Base-by-base conservation (phyloP, 106 monocot species). In the Apostasia shenzhenica region DNA sequence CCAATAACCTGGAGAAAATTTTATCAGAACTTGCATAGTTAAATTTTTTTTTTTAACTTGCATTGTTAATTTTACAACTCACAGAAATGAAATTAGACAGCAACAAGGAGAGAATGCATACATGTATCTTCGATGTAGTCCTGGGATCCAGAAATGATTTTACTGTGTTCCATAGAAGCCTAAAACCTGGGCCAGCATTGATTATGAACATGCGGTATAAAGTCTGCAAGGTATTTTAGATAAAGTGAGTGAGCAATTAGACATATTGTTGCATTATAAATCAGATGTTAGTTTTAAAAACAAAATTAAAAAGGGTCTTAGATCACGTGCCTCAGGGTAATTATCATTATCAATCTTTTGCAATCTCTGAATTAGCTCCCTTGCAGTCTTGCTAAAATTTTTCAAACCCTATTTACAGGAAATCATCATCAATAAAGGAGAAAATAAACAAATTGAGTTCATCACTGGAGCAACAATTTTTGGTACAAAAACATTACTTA, bases 111-210 rank as follows among this genome's bases (percentile, higher is more conserved):
- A 4, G 54, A 73, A 60, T 60, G 2, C 75, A 72, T 69, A 85
- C 85, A 85, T 85, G 81, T 60, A 85, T 81, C 46, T 85, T 85
- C 8, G 81, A 81, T 68, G 85, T 85, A 64, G 81, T 85, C 61
- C 79, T 85, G 9, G 85, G 81, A 68, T 85, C 81, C 52, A 85
- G 78, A 41, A 81, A 85, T 5, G 81, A 77, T 55, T 81, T 85
- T 13, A 85, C 67, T 41, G 78, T 77, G 71, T 75, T 85, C 85
- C 85, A 85, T 40, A 85, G 53, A 49, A 81, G 63, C 62, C 75
- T 81, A 67, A 85, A 85, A 14, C 81, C 78, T 49, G 81, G 78
- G 38, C 85, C 85, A 77, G 85, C 85, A 82, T 85, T 85, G 45
- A 85, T 67, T 48, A 85, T 85, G 41, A 85, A 82, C 85, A 85